These are phyloP conservation scores for Pulicaria dysenterica DNA, from an alignment of 129 eudicot genomes.

Conservation along the genomic window DNA sequence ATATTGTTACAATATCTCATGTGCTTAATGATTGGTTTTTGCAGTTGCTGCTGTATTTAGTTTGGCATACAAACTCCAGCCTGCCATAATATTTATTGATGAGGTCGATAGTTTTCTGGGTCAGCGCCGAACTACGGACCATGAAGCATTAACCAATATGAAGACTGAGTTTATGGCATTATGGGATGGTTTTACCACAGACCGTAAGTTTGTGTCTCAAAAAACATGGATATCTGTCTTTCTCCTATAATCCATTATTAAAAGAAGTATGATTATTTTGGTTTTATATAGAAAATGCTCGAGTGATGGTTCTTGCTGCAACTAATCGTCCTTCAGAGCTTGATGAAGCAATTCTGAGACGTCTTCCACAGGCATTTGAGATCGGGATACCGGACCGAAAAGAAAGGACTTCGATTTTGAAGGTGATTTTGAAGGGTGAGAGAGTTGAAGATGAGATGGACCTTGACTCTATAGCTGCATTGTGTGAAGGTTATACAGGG, in stretches of 20 bases:
- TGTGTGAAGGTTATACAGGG: conserved; percentile 90
- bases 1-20: conserved; percentile 2
- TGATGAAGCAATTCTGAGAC: conserved; percentile 92
- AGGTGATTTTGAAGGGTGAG: conserved; percentile 78
- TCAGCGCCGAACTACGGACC: conserved; percentile 77
- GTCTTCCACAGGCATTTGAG: conserved; percentile 92
- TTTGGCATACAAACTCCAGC: conserved; percentile 89
- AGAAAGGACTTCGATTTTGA: conserved; percentile 71
- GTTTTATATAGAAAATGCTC: conserved; percentile 59
- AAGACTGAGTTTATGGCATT: conserved; percentile 94
- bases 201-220: conserved; percentile 50
- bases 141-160: conserved; percentile 86
- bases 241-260: not conserved
- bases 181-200: conserved; percentile 97
- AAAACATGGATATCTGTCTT: not conserved
- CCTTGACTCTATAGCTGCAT: conserved; percentile 59
- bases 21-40: conserved; percentile 25
- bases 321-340: conserved; percentile 96
- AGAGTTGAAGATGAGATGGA: conserved; percentile 59
- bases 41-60: conserved; percentile 94
- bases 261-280: not conserved
- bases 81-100: conserved; percentile 90
- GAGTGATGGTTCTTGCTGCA: conserved; percentile 95
- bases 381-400: conserved; percentile 74
- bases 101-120: conserved; percentile 98